Conservation (phyloP, 2,329 filamentous ascomycete genomes). For the Aureobasidium mangrovei region DNA sequence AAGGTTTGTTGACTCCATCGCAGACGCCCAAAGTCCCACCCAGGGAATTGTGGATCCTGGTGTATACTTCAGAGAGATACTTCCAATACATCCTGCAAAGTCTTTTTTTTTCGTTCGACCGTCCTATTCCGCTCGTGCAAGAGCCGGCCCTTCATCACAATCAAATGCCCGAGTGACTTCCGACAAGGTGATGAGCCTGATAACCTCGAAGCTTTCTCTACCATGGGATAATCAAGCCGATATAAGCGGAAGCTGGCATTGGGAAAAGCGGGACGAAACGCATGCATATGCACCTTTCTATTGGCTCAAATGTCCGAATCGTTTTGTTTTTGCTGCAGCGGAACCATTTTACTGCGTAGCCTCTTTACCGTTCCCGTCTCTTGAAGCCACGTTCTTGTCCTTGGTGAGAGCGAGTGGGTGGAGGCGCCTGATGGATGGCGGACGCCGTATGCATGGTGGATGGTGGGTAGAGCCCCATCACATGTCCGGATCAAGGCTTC, state of each 20-base stretch:
- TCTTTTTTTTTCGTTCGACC: background rate
- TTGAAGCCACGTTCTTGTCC: background rate
- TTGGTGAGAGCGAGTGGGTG: background rate
- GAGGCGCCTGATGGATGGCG: conserved; percentile 2
- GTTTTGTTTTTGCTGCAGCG: background rate
- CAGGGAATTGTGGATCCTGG: background rate
- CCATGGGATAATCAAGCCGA: too few species aligned
- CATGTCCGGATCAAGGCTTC: background rate
- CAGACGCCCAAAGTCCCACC: conserved; percentile 5
- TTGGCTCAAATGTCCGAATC: conserved; percentile 6
- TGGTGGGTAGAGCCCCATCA: background rate
- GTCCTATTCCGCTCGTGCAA: background rate
- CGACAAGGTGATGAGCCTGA: background rate
- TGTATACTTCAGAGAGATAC: background rate
- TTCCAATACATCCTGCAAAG: background rate
- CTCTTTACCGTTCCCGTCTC: background rate
- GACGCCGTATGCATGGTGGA: background rate
- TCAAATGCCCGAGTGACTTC: background rate
- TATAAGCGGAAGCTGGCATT: background rate
- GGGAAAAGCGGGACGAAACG: background rate
- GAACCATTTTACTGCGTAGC: background rate
- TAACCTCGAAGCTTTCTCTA: too few species aligned
- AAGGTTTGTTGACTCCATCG: background rate
- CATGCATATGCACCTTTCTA: conserved; percentile 4
- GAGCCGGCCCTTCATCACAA: background rate